Conservation (phyloP, 2,329 filamentous ascomycete species). For the Ceratocystis lukuohia region DNA sequence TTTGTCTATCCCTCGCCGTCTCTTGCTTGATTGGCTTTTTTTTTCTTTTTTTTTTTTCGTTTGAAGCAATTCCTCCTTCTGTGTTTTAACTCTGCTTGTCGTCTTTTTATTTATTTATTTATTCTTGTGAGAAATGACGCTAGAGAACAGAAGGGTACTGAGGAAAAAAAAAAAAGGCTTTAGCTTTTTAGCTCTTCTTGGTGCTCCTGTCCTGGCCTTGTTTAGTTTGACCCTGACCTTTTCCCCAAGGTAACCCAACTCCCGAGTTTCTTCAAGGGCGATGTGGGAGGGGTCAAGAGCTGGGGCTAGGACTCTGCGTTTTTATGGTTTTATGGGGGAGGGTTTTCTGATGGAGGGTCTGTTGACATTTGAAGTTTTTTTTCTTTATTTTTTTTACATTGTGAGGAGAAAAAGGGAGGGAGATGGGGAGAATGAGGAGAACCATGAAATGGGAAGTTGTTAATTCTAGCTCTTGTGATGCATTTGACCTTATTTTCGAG, state of each 20-base stretch:
- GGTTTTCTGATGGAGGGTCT: neutral
- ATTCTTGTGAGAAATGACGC: slow-evolving; percentile 8
- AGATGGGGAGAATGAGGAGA: neutral
- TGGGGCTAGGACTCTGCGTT: slow-evolving; percentile 2
- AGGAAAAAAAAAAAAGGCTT: slow-evolving; percentile 4
- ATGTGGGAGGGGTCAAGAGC: neutral
- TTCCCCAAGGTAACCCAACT: neutral
- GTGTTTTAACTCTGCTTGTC: neutral
- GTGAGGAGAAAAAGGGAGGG: neutral
- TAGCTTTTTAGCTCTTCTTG: neutral
- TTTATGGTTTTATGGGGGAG: slow-evolving; percentile 8
- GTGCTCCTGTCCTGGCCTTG: neutral
- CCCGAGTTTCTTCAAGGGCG: slow-evolving; percentile 7
- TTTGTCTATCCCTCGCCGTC: neutral
- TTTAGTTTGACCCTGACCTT: neutral
- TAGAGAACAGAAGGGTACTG: neutral
- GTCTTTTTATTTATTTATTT: slow-evolving; percentile 11
- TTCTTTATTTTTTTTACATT: slow-evolving; percentile 3
- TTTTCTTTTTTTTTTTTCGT: slow-evolving; percentile 10
- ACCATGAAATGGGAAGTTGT: neutral
- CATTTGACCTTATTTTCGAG: neutral
- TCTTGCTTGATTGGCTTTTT: slow-evolving; percentile 19
- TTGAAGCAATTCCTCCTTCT: neutral
- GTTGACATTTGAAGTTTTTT: neutral
- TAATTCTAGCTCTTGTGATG: neutral